Evolutionary conservation across 192 early-diverging fungal species (phyloP), one percentile per base, ranked within the genome.

Genomic region (Thamnidium elegans): DNA sequence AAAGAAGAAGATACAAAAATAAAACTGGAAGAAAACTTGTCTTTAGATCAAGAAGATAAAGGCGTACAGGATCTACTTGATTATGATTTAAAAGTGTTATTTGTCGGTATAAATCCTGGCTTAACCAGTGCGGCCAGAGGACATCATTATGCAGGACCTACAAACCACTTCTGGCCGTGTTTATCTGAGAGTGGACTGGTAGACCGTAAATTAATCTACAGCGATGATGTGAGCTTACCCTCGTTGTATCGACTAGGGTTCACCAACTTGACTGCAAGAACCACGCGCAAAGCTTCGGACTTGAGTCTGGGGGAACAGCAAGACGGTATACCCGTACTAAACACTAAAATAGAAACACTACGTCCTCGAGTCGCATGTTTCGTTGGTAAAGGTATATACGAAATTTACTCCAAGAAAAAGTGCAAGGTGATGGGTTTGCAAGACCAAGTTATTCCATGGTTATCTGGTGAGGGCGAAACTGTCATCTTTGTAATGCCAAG

Each of bases 71-170:
- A 85, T 58, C 68, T 76, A 10, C 58, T 85, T 13, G 79, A 69
- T 34, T 67, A 81, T 59, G 75, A 83, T 53, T 63, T 85, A 14
- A 72, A 73, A 15, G 79, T 91, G 1, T 59, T 91, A n/a, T 91
- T 89, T 66, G 79, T 89, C 9, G 89, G 89, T 0, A 87, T 91
- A 67, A 91, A 91, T 66, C 88, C 87, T 8, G 89, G 89, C 14
- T 66, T 86, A 10, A 66, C 73, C 7, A 87, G 84, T 58, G 80
- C 85, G 17, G 61, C 72, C 17, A 72, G 70, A 50, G 80, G 82
- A 9, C 83, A 85, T 51, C 89, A 91, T 62, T 91, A 87, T 78
- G 81, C 87, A 14, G 82, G 83, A 54, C 86, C 86, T 4, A 81
- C 78, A 8, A 91, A 91, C 65, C 87, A 82, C 58, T 89, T 91